Evolutionary conservation across 2,329 filamentous ascomycete genomes (phyloP), one percentile per base, ranked within the genome.

Genomic region (Sclerotinia spermophila): DNA sequence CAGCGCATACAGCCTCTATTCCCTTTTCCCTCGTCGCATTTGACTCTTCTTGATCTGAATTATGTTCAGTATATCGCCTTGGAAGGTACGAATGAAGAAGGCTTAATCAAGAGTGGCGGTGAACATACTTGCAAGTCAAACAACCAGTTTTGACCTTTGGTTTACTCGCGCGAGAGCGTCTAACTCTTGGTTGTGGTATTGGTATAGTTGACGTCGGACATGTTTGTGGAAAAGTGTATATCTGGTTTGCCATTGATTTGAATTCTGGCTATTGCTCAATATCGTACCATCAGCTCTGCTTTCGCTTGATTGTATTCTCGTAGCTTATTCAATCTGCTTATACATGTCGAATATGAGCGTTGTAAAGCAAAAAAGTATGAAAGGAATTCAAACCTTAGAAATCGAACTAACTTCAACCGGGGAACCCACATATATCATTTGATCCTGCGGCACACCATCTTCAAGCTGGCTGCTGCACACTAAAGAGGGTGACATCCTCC

Each of bases 21-120:
- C n/a, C n/a, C 78, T 67, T 77, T 78, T 6, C 75, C 75, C 62
- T 79, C 78, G 59, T 79, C 78, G 68, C 78, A 79, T 72, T 79
- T 79, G 15, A 79, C 77, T 68, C 76, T 72, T 55, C 78, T 71
- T 27, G 78, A 77, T 71, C 78, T 79, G 51, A 40, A 40, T 53
- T 53, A 24, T 17, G 33, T 35, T 65, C 62, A 65, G 62, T 30
- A 65, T 38, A 65, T 65, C 13, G 45, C 17, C 24, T 21, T 51
- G 27, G 27, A 62, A 48, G 40, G 21, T 45, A 30, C 24, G 27
- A 24, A 61, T 44, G 27, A 10, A 45, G 5, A 27, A 27, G 7
- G 30, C 17, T 40, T 48, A 24, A 51, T 17, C 17, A 33, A 48
- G 44, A 56, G 27, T 42, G 35, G 33, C 61, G 35, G 38, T 27